Evolutionary conservation across 768 basidiomycete species (phyloP).

Genomic region (Termitomyces sp.): DNA sequence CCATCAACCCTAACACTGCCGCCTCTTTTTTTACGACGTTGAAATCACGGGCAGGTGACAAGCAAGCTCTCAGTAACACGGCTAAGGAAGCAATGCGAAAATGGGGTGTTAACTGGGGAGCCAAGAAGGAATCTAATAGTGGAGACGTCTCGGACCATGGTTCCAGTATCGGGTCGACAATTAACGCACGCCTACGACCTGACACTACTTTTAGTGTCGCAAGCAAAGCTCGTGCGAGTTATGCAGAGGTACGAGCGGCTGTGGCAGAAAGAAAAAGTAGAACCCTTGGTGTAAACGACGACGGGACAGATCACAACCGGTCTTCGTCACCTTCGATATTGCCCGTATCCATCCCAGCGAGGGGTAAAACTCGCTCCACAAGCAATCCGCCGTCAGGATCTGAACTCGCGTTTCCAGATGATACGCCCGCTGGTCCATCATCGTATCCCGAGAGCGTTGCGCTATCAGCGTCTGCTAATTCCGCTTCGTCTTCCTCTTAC

Average conservation of each 20-base stretch:
- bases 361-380: slow-evolving; percentile 9
- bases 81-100: slow-evolving; percentile 90
- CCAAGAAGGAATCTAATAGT: slow-evolving; percentile 48
- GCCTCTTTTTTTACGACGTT: slow-evolving; percentile 74
- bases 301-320: slow-evolving; percentile 18
- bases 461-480: slow-evolving; percentile 12
- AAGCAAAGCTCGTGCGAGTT: slow-evolving; percentile 50
- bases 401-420: slow-evolving; percentile 6
- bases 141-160: slow-evolving; percentile 44
- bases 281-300: slow-evolving; percentile 19
- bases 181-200: slow-evolving; percentile 29
- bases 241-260: slow-evolving; percentile 74
- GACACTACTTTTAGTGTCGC: slow-evolving; percentile 26
- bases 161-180: slow-evolving; percentile 30
- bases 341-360: slow-evolving; percentile 15
- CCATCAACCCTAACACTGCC: slow-evolving; percentile 39
- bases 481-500: slow-evolving; percentile 20
- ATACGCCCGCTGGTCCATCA: background rate
- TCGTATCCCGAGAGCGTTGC: slow-evolving; percentile 15
- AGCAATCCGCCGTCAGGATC: slow-evolving; percentile 15
- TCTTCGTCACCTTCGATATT: slow-evolving; percentile 17
- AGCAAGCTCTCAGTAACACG: slow-evolving; percentile 79
- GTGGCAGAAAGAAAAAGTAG: slow-evolving; percentile 62
- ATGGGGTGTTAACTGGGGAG: slow-evolving; percentile 84
- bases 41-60: slow-evolving; percentile 75